Evolutionary conservation across 2,329 filamentous ascomycete genomes (phyloP).

Genomic region (Exophiala alcalophila): DNA sequence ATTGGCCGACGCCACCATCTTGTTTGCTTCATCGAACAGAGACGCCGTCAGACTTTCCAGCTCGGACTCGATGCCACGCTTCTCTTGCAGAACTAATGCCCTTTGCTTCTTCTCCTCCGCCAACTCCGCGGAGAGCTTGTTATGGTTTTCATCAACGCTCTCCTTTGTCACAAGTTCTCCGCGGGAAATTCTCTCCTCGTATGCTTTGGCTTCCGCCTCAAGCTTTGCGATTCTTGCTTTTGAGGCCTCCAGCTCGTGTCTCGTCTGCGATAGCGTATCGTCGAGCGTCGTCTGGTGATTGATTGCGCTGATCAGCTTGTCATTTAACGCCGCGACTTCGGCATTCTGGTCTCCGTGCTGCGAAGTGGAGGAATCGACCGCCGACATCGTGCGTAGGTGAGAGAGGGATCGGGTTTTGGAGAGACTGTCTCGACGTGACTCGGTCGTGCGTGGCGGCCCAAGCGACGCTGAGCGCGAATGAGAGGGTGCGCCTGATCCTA

Average conservation of each 20-base stretch:
- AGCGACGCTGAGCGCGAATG: constrained; percentile 27
- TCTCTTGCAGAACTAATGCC: constrained; percentile 69
- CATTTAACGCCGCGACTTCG: constrained; percentile 86
- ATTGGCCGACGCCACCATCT: constrained; percentile 91
- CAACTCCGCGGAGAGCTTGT: constrained; percentile 56
- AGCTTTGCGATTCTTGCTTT: constrained; percentile 65
- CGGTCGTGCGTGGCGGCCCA: constrained; percentile 15
- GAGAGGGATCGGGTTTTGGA: constrained; percentile 46
- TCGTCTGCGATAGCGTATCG: constrained; percentile 76
- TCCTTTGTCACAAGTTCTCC: constrained; percentile 74
- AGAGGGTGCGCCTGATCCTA: constrained; percentile 19
- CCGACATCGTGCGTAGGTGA: constrained; percentile 39
- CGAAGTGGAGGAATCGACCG: constrained; percentile 33
- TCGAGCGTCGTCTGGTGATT: constrained; percentile 93
- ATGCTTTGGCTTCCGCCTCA: constrained; percentile 66
- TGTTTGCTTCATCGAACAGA: constrained; percentile 97
- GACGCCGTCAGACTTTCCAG: constrained; percentile 85
- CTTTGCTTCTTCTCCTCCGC: constrained; percentile 65
- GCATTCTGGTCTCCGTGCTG: constrained; percentile 61
- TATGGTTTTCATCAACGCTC: constrained; percentile 70
- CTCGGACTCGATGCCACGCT: constrained; percentile 87
- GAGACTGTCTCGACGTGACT: constrained; percentile 30
- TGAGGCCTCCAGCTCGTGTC: constrained; percentile 76
- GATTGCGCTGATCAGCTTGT: constrained; percentile 94
- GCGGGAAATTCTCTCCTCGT: constrained; percentile 66